These are phyloP conservation scores for Moniliella sp. DNA, from an alignment of 1,284 basidiomycete species.

Conservation along the genomic window DNA sequence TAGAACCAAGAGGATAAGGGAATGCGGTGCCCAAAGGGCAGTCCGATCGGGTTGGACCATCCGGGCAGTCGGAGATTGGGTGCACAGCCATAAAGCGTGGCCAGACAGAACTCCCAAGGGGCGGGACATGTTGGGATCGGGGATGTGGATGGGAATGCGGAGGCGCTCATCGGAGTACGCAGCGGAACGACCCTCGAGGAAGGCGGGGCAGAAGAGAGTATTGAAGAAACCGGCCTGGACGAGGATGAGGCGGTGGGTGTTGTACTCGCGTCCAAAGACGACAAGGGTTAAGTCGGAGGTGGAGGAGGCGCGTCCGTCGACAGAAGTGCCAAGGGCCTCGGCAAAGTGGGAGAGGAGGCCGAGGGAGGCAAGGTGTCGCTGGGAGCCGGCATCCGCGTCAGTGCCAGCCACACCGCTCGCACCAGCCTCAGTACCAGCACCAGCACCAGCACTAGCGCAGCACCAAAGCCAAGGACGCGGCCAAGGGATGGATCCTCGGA, in stretches of 20 bases:
- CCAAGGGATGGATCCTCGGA: no score
- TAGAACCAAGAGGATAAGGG: no score
- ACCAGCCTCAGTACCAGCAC: no score
- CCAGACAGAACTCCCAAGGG: conserved; percentile 24
- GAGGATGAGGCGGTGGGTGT: conserved; percentile 18
- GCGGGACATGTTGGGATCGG: conserved; percentile 23
- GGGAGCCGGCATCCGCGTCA: no score
- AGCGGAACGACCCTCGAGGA: not conserved
- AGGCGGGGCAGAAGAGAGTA: conserved; percentile 8
- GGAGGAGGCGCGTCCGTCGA: no score
- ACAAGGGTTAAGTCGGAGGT: conserved; percentile 14
- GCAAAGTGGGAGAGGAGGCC: not conserved
- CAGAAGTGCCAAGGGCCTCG: not conserved
- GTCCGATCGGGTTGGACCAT: conserved; percentile 12
- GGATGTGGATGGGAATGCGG: conserved; percentile 13
- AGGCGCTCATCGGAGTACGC: no score
- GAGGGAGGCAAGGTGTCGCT: not conserved
- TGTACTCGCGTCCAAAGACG: conserved; percentile 18
- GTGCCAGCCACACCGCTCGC: no score
- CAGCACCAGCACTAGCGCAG: no score
- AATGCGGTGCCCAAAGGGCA: conserved; percentile 7
- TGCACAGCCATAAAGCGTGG: conserved; percentile 20
- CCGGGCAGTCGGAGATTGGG: conserved; percentile 16
- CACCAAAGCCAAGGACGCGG: no score
- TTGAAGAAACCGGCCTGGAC: conserved; percentile 25